Evolutionary conservation across 2,329 filamentous ascomycete species (phyloP), one percentile per base, ranked within the genome.

Genomic region (Zasmidium angulare): DNA sequence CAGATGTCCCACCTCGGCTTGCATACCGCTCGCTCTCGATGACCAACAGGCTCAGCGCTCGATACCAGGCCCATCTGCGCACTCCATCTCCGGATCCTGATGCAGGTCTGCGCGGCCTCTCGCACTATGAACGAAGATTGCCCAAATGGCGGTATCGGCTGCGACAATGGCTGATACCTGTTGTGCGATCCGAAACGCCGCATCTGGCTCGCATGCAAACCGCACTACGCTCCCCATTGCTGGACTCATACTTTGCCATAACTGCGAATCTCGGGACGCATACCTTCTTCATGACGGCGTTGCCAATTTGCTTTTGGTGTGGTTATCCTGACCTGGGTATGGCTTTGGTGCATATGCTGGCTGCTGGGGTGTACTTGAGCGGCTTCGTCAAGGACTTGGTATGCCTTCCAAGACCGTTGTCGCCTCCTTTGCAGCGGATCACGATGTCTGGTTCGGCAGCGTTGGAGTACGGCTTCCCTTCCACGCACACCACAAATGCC

Each of bases 301-400:
- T 99, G 70, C 95, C 95, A 4, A 91, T 98, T 65, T 84, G 96
- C 68, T 98, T 98, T 79, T 99, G 95, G 95, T 96, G 91, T 71
- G 93, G 93, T 55, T 90, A 93, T 76, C 87, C 89, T 47, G 87
- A 84, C 63, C 84, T 96, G 66, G 95, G 91, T 56, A 89, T 95
- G 79, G 93, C 89, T 49, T 72, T 77, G 66, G 76, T 77, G 46
- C 77, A 85, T 78, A 83, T 83, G 86, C 84, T 89, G 75, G 86
- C 86, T 65, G 82, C 86, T 63, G 88, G 81, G 75, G 87, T 89
- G 52, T 81, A 83, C 69, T 72, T 76, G 75, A 96, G 91, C 58
- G 95, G 95, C 59, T 96, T 96, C 75, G 77, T 97, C 69, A 99
- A 99, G 74, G 95, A 99, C 75, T 83, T 97, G 76, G 85, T 93